Evolutionary conservation across 768 basidiomycete species (phyloP).

Genomic region (Rhodosporidiobolus sp.): DNA sequence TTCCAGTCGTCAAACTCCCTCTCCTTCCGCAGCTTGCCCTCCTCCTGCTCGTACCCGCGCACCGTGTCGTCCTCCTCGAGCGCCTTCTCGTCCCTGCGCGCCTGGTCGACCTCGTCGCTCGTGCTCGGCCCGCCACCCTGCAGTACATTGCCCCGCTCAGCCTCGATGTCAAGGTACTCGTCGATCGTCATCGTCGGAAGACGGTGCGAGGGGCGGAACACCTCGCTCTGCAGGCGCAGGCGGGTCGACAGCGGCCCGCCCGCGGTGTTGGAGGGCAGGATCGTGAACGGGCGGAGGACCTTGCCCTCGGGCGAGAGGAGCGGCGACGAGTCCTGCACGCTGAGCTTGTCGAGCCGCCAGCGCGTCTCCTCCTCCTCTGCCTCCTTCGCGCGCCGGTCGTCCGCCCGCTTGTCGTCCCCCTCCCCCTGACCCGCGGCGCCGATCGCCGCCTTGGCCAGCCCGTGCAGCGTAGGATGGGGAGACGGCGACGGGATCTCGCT

Average conservation of each 20-base stretch:
- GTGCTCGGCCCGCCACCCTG: constrained; percentile 74
- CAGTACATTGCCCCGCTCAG: constrained; percentile 77
- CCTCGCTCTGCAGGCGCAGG: constrained; percentile 67
- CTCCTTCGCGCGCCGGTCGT: constrained; percentile 65
- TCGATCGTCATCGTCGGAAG: constrained; percentile 95
- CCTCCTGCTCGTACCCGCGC: constrained; percentile 66
- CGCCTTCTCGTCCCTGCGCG: constrained; percentile 52
- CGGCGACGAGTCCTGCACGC: constrained; percentile 10
- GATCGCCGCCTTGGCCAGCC: constrained; percentile 64
- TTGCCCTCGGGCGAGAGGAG: constrained; percentile 47
- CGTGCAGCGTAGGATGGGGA: constrained; percentile 53
- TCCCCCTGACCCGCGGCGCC: constrained; percentile 63
- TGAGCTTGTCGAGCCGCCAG: constrained; percentile 41
- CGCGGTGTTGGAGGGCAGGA: constrained; percentile 63
- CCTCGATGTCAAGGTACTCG: constrained; percentile 85
- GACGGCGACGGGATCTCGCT: constrained; percentile 49
- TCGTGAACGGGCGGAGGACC: constrained; percentile 89
- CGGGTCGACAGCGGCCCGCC: constrained; percentile 55
- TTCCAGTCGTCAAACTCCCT: constrained; percentile 89
- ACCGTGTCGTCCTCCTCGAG: constrained; percentile 61
- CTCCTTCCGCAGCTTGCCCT: constrained; percentile 63
- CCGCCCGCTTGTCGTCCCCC: constrained; percentile 49
- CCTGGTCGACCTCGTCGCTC: constrained; percentile 34
- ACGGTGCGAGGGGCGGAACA: constrained; percentile 77
- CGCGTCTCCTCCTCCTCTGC: constrained; percentile 58